Percentiles rank a stretch among this genome's conserved stretches.
phyloP scores from a whole-genome alignment of 2,329 filamentous ascomycete species.

The Escovopsis sp. region DNA sequence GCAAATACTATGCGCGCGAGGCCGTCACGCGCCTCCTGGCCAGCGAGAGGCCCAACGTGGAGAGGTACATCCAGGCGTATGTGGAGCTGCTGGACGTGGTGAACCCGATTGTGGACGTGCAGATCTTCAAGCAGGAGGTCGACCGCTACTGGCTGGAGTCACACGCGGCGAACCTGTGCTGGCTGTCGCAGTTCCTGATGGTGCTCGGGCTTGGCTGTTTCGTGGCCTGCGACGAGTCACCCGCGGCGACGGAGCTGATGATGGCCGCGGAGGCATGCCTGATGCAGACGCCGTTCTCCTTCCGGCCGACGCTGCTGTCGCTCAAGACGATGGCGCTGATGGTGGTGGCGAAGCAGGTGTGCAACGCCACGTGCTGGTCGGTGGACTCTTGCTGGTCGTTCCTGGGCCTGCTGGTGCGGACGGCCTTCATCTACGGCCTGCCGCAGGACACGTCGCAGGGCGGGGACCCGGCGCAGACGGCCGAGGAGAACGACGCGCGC shows the following conservation, averaged over 20 bases:
- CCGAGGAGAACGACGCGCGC: constrained; percentile 14
- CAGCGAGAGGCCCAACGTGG: constrained; percentile 12
- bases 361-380: constrained; percentile 23
- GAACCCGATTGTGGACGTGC: constrained; percentile 20
- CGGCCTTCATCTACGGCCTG: constrained; percentile 20
- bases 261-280: constrained; percentile 23
- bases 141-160: constrained; percentile 20
- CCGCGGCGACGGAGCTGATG: constrained; percentile 20
- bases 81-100: constrained; percentile 18
- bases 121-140: constrained; percentile 15
- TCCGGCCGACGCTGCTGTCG: constrained; percentile 19
- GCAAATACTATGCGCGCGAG: constrained; percentile 19
- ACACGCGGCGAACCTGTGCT: constrained; percentile 15
- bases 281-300: constrained; percentile 24
- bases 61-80: constrained; percentile 16
- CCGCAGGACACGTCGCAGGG: constrained; percentile 15
- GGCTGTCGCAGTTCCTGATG: constrained; percentile 22
- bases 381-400: constrained; percentile 23
- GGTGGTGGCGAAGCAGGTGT: constrained; percentile 22
- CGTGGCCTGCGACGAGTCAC: constrained; percentile 17
- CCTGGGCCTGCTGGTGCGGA: constrained; percentile 19
- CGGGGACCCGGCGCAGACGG: constrained; percentile 11
- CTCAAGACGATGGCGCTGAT: constrained; percentile 18
- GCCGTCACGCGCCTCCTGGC: constrained; percentile 17
- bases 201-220: constrained; percentile 21